A percentile compares a stretch with the other conserved stretches of the same genome.
Evolutionary conservation across 73 alveolate genomes (phyloP).

Genomic region (Tetrahymena elliotti): DNA sequence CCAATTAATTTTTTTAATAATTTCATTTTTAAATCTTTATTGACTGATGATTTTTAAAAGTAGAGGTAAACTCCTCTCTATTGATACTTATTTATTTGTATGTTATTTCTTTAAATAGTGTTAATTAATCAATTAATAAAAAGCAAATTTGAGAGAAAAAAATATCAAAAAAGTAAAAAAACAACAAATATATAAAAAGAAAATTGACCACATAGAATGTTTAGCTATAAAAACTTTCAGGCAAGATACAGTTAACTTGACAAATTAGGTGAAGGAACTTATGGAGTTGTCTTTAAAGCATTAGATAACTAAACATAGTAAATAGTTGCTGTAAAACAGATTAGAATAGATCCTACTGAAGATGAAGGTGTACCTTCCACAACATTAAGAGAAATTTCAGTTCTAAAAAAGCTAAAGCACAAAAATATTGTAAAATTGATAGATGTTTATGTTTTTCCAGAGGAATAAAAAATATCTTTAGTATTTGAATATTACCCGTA

Average conservation of each 20-base stretch:
- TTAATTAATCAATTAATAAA: no score
- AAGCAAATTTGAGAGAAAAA: no score
- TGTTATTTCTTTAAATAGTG: no score
- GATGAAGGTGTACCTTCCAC: conserved; percentile 91
- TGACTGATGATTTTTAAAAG: no score
- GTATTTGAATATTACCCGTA: conserved; percentile 19
- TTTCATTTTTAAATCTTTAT: no score
- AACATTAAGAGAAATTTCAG: conserved; percentile 78
- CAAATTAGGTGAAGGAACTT: conserved; percentile 88
- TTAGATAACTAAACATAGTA: conserved; percentile 37
- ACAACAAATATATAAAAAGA: background rate
- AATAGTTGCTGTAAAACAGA: conserved; percentile 77
- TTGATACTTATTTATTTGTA: no score
- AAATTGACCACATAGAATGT: background rate
- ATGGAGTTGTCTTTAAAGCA: conserved; percentile 89
- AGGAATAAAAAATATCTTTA: conserved; percentile 1
- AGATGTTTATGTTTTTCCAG: conserved; percentile 27
- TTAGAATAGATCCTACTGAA: conserved; percentile 64
- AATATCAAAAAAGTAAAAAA: no score
- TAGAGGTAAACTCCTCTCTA: no score
- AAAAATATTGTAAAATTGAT: conserved; percentile 67
- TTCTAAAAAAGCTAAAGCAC: conserved; percentile 63
- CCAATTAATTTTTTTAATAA: no score
- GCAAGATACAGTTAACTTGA: conserved; percentile 55
- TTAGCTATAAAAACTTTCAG: background rate